Evolutionary conservation across 2,329 filamentous ascomycete species (phyloP), one percentile per base, ranked within the genome.

Genomic region (Amphichorda felina): DNA sequence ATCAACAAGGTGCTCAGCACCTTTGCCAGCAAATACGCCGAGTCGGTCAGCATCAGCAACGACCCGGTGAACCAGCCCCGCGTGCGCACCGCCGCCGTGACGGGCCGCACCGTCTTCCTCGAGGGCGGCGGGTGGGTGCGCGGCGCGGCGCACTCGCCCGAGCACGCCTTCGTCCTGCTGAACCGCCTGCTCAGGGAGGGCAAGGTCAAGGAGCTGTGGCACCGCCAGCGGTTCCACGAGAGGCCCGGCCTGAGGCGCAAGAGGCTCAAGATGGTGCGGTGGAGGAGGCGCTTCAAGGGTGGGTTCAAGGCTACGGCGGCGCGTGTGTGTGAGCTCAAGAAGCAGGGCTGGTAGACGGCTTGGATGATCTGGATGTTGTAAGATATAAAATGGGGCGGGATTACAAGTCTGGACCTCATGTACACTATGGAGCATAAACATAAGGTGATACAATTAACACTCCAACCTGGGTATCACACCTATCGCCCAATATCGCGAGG

Each of bases 201-300:
- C 50, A 64, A 57, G 30, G 60, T 91, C 34, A 64, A 57, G 44
- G 39, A 33, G 3, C 76, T 85, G 46, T 64, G 64, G 36, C 53
- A 56, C 15, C 54, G 47, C 42, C 84, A 91, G 59, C 64, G 66
- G 43, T 84, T 75, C 48, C 80, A 93, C 56, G 84, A 91, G 65
- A 63, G 85, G 32, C 70, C 70, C 0, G 85, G 84, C 2, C 49
- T 85, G 49, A 86, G 82, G 70, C 70, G 79, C 57, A 93, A 91
- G 74, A 71, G 84, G 48, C 57, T 86, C 45, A 65, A 63, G 54
- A 77, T 72, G 40, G 65, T 79, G 64, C 66, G 83, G 41, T 87
- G 82, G 79, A 68, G 73, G 53, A 60, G 45, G 43, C 70, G 74
- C 40, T 91, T 89, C 59, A 77, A 73, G 64, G 54, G 55, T 22